Evolutionary conservation across 768 basidiomycete genomes (phyloP).

Genomic region (Tricholoma saponaceum): DNA sequence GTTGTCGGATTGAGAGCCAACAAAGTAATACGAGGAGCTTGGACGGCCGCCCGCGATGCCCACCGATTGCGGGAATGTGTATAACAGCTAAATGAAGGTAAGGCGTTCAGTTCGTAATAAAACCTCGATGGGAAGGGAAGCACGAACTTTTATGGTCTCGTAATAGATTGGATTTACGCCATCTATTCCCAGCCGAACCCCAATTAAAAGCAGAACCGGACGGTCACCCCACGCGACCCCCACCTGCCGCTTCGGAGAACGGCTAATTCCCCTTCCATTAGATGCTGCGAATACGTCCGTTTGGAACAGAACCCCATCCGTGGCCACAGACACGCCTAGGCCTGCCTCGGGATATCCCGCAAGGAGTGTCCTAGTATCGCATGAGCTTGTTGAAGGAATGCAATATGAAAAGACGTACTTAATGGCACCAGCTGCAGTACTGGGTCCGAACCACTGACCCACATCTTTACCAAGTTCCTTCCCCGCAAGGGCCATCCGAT

Average conservation of each 20-base stretch:
- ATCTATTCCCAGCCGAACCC: constrained; percentile 83
- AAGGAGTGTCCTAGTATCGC: constrained; percentile 58
- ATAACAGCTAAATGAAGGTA: constrained; percentile 57
- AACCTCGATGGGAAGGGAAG: background rate
- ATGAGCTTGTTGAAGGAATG: background rate
- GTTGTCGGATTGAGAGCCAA: constrained; percentile 85
- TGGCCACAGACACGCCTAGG: constrained; percentile 77
- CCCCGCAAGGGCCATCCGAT: constrained; percentile 92
- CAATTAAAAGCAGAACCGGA: constrained; percentile 83
- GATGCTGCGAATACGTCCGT: constrained; percentile 85
- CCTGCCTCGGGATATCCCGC: constrained; percentile 76
- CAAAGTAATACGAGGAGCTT: constrained; percentile 97
- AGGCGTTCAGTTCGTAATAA: background rate
- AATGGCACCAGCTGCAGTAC: constrained; percentile 95
- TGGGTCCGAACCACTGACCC: constrained; percentile 98
- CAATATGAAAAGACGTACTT: constrained; percentile 47
- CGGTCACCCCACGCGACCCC: constrained; percentile 67
- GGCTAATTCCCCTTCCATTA: constrained; percentile 25
- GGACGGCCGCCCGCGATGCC: constrained; percentile 97
- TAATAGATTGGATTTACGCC: constrained; percentile 96
- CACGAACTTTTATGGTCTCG: constrained; percentile 55
- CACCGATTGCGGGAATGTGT: constrained; percentile 91
- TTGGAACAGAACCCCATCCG: constrained; percentile 79
- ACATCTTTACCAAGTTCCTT: constrained; percentile 94
- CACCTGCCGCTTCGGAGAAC: constrained; percentile 25